These are phyloP conservation scores for Coemansia sp. DNA, from an alignment of 192 early-diverging fungal species.

Conservation along the genomic window DNA sequence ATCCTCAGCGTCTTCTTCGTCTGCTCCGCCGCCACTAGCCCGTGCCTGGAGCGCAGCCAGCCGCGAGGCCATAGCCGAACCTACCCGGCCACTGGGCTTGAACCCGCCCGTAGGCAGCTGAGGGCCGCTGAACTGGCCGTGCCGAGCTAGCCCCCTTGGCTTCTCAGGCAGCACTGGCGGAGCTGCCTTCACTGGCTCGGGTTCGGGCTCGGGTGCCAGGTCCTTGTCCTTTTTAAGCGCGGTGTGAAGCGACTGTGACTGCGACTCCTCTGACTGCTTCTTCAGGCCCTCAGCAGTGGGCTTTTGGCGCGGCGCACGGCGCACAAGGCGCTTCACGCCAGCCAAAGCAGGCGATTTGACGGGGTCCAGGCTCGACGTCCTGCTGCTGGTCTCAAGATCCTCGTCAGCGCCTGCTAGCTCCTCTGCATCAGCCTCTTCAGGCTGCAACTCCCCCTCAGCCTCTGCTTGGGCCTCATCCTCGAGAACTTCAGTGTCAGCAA, in stretches of 20 bases:
- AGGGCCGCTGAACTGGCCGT: slow-evolving; percentile 23
- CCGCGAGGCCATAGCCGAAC: slow-evolving; percentile 49
- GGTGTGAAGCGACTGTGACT: slow-evolving; percentile 36
- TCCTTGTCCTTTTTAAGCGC: slow-evolving; percentile 46
- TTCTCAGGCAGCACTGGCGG: slow-evolving; percentile 38
- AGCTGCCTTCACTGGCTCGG: slow-evolving; percentile 6
- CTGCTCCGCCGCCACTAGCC: slow-evolving; percentile 23
- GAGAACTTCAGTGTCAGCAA: not conserved
- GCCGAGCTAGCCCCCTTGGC: slow-evolving; percentile 33
- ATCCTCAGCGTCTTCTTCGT: slow-evolving; percentile 2
- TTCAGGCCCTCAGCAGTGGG: slow-evolving; percentile 47
- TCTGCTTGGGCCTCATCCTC: not conserved
- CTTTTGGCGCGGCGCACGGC: slow-evolving; percentile 48
- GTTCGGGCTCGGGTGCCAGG: slow-evolving; percentile 15
- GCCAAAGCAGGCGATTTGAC: slow-evolving; percentile 40
- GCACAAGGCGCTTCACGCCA: slow-evolving; percentile 42
- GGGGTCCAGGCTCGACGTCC: slow-evolving; percentile 25
- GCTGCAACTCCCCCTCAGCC: not conserved
- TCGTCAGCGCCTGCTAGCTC: slow-evolving; percentile 11
- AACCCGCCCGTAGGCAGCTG: slow-evolving; percentile 47
- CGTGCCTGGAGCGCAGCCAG: slow-evolving; percentile 50
- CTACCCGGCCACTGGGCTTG: slow-evolving; percentile 43
- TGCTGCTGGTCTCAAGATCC: not conserved
- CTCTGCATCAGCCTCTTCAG: slow-evolving; percentile 4
- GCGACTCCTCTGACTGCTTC: slow-evolving; percentile 38